Evolutionary conservation across 2,329 filamentous ascomycete genomes (phyloP).

Genomic region (Cytospora chrysosperma): DNA sequence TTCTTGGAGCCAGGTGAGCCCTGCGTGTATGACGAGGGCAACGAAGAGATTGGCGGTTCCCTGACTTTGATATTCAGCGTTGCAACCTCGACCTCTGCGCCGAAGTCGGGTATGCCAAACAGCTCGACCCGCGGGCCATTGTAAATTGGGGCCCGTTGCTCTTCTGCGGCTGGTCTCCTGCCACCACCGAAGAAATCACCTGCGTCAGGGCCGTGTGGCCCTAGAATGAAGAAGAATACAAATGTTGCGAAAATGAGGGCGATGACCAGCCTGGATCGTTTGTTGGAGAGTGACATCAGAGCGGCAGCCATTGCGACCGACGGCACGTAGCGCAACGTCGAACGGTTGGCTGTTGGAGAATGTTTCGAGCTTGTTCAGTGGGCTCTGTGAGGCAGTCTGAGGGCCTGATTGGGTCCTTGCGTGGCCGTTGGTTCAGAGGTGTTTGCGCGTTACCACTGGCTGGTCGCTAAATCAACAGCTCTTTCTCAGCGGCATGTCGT

Average conservation of each 20-base stretch:
- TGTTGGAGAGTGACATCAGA: slow-evolving; percentile 17
- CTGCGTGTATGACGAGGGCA: background rate
- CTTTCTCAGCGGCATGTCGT: background rate
- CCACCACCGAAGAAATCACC: slow-evolving; percentile 6
- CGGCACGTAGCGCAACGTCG: background rate
- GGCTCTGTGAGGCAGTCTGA: background rate
- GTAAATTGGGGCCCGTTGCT: slow-evolving; percentile 3
- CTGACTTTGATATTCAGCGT: slow-evolving; percentile 22
- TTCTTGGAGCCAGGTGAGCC: slow-evolving; percentile 1
- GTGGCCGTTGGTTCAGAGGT: background rate
- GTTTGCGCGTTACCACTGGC: background rate
- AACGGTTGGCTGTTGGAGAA: background rate
- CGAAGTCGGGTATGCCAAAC: slow-evolving; percentile 21
- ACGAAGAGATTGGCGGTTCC: background rate
- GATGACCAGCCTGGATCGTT: slow-evolving; percentile 17
- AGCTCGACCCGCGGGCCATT: slow-evolving; percentile 19
- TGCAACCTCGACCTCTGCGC: slow-evolving; percentile 13
- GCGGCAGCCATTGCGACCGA: slow-evolving; percentile 17
- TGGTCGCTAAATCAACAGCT: background rate
- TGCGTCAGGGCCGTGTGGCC: slow-evolving; percentile 2
- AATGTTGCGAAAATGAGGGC: slow-evolving; percentile 13
- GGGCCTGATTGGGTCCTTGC: background rate
- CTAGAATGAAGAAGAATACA: slow-evolving; percentile 15
- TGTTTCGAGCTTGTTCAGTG: background rate
- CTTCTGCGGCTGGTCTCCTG: background rate